Evolutionary conservation across 1,284 basidiomycete species (phyloP), one percentile per base, ranked within the genome.

Genomic region (Cutaneotrichosporon mucoides): DNA sequence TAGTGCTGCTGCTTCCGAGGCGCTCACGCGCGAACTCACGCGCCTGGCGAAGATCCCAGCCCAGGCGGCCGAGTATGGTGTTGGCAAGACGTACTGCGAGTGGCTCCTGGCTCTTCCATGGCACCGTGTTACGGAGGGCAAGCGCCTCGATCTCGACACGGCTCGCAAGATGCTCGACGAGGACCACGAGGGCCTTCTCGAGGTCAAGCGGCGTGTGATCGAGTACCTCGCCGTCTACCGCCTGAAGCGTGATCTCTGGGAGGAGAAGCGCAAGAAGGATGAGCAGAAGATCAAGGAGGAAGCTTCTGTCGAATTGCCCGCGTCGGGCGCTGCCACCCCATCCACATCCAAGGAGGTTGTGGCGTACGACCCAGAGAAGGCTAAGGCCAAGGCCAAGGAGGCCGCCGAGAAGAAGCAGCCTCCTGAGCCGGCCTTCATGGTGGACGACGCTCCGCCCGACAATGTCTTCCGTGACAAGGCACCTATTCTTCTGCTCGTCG

Each of bases 401-500:
- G 36, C 43, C 9, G 43, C 16, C 40, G 37, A 24, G n/a, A 41
- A 16, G 37, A 16, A 4, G 24, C 45, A 4, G 53, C 46, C 11
- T 24, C 24, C 24, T 24, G 45, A 49, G n/a, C 52, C 59, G 11
- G 49, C 48, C 15, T 37, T 41, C 4, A 48, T 53, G 5, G 46
- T 48, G 24, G 55, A 70, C 6, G 73, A 75, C 41, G 62, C 53
- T 0, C 71, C 70, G 0, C 66, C 74, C 1, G 58, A 66, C 37
- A 68, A 72, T 38, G 64, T 73, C 3, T 76, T 68, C 63, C 63
- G 73, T 24, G 73, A 76, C 60, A 75, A 73, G 53, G 75, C 73
- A 4, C 75, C 75, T 0, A 76, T 76, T 38, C 59, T 76, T 10
- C 66, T 76, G 5, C 66, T 98, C 10, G 92, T 91, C 36, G 95